phyloP scores from a whole-genome alignment of 306 rosid genomes.

The Vigna mungo region DNA sequence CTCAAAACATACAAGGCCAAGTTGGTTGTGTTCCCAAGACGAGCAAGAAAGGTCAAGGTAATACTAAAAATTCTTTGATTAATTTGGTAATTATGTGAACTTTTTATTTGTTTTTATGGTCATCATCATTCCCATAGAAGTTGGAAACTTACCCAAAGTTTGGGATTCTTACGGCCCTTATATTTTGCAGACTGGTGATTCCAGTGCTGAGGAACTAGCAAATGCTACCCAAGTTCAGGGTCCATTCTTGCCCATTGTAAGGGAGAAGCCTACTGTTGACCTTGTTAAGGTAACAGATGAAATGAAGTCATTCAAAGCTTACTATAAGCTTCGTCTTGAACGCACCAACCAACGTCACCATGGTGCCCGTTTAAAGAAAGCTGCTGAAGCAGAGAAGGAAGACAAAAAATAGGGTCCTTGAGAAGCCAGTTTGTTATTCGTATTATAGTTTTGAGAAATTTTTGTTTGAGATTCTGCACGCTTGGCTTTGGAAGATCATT shows the following conservation, averaged over 20 bases:
- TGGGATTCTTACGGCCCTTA: not conserved
- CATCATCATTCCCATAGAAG: not conserved
- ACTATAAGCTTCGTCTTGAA: slow-evolving; percentile 69
- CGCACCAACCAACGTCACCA: slow-evolving; percentile 61
- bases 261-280: slow-evolving; percentile 63
- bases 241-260: slow-evolving; percentile 56
- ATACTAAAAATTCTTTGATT: not conserved
- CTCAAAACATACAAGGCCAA: slow-evolving; percentile 76
- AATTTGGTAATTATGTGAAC: no score
- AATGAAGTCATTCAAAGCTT: slow-evolving; percentile 68
- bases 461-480: slow-evolving; percentile 28
- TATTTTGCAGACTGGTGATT: slow-evolving; percentile 61
- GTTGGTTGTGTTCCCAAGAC: slow-evolving; percentile 75
- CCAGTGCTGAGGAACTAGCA: slow-evolving; percentile 69
- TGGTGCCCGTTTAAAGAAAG: slow-evolving; percentile 72
- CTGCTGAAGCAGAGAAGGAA: slow-evolving; percentile 80
- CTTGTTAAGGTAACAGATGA: slow-evolving; percentile 71
- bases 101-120: not conserved
- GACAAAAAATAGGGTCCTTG: slow-evolving; percentile 61
- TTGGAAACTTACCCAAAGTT: not conserved
- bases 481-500: not conserved
- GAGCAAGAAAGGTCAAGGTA: slow-evolving; percentile 66
- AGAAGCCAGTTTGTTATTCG: not conserved
- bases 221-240: slow-evolving; percentile 73
- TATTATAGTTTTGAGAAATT: slow-evolving; percentile 10